These are phyloP conservation scores for Leucogyrophana mollusca DNA, from an alignment of 768 basidiomycete species.

Conservation along the genomic window DNA sequence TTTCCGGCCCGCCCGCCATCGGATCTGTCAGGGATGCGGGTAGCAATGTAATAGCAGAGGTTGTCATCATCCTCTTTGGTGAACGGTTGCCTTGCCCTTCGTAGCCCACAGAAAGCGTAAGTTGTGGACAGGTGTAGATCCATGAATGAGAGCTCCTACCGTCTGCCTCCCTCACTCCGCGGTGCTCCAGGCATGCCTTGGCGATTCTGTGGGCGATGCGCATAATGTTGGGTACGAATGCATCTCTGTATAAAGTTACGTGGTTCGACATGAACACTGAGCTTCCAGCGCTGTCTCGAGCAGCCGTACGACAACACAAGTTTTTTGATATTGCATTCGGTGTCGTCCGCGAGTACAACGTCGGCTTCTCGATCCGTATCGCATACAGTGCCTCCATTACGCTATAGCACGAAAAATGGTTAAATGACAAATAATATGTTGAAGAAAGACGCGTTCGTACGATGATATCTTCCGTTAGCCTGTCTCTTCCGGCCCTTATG, in stretches of 20 bases:
- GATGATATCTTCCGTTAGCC: conserved; percentile 18
- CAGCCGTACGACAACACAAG: conserved; percentile 15
- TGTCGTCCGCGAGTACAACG: conserved; percentile 26
- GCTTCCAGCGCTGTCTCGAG: conserved; percentile 14
- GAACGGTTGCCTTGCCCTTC: conserved; percentile 24
- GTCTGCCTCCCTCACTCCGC: not conserved
- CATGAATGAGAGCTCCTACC: conserved; percentile 6
- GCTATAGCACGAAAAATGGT: conserved; percentile 8
- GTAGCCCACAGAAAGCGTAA: too few species aligned
- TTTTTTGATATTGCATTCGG: conserved; percentile 1
- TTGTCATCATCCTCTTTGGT: conserved; percentile 40
- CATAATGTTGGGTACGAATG: conserved; percentile 12
- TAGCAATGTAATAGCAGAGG: conserved; percentile 50
- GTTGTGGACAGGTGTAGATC: too few species aligned
- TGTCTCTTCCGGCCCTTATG: conserved; percentile 17
- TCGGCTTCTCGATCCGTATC: conserved; percentile 14
- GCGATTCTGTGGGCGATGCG: conserved; percentile 2
- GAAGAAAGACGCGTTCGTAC: conserved; percentile 8
- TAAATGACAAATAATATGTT: not conserved
- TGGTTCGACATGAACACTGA: conserved; percentile 18
- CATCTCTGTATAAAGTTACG: conserved; percentile 25
- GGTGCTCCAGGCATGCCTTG: conserved; percentile 23
- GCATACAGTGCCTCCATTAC: conserved; percentile 19
- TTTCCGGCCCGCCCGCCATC: conserved; percentile 47
- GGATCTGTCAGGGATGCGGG: conserved; percentile 34